phyloP scores from a whole-genome alignment of 495 filamentous ascomycete species.

The Neurospora discreta region DNA sequence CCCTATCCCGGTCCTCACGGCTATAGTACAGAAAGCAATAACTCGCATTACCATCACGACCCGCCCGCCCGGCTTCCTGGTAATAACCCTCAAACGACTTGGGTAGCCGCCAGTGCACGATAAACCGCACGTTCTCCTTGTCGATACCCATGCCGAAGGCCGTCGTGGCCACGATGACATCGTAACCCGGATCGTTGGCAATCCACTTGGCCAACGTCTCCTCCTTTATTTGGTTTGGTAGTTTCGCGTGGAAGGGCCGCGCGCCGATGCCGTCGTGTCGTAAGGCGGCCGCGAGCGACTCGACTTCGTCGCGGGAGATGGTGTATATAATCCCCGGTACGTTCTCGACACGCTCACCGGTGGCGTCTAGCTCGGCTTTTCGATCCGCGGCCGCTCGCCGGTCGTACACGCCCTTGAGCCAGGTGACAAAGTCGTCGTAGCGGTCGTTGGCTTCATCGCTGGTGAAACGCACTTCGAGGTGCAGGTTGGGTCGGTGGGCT shows the following conservation, averaged over 20 bases:
- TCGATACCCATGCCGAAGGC: slow-evolving; percentile 98
- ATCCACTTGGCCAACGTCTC: slow-evolving; percentile 64
- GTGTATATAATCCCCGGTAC: slow-evolving; percentile 89
- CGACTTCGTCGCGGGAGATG: slow-evolving; percentile 63
- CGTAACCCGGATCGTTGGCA: slow-evolving; percentile 59
- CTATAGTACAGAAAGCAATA: slow-evolving; percentile 84
- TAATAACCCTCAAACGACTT: slow-evolving; percentile 93
- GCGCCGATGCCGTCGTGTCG: slow-evolving; percentile 53
- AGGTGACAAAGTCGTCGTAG: slow-evolving; percentile 55
- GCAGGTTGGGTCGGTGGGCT: slow-evolving; percentile 71
- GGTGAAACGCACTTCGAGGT: slow-evolving; percentile 87
- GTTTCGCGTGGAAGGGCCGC: slow-evolving; percentile 59
- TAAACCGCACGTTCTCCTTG: slow-evolving; percentile 85
- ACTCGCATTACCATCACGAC: slow-evolving; percentile 76
- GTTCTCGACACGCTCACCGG: slow-evolving; percentile 42
- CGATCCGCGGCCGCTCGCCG: slow-evolving; percentile 44
- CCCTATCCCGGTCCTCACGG: slow-evolving; percentile 68
- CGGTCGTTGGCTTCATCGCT: slow-evolving; percentile 61
- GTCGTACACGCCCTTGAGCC: slow-evolving; percentile 59
- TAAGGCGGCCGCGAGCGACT: slow-evolving; percentile 56
- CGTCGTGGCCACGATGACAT: slow-evolving; percentile 87
- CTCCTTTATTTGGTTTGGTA: slow-evolving; percentile 50
- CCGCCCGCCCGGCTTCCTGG: slow-evolving; percentile 88
- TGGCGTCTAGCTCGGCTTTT: slow-evolving; percentile 36
- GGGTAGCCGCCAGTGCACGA: slow-evolving; percentile 85